Conservation (phyloP, 2,329 filamentous ascomycete species). For the Lasiodiplodia theobromae region DNA sequence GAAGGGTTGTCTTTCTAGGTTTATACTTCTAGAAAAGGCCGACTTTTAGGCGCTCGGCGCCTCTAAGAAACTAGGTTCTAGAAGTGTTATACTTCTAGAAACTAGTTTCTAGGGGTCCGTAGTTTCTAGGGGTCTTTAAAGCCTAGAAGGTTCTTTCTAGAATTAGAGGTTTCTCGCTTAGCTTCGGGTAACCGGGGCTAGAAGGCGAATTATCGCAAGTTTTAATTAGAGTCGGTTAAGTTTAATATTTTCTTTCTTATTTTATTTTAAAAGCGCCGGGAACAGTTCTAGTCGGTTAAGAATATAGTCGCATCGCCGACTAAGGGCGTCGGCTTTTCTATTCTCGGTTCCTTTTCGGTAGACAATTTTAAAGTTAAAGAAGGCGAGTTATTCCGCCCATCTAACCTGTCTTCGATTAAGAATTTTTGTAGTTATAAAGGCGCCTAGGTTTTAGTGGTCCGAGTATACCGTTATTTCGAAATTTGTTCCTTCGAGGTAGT, state of each 20-base stretch:
- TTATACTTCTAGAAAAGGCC: too few relatives aligned
- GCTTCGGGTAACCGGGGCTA: neutral
- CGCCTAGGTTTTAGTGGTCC: conserved; percentile 41
- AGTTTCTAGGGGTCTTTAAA: neutral
- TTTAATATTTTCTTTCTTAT: conserved; percentile 1
- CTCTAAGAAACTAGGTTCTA: too few relatives aligned
- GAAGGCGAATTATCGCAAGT: neutral
- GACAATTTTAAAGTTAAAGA: too few relatives aligned
- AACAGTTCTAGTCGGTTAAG: neutral
- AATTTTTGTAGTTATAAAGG: conserved; percentile 34
- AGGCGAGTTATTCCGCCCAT: too few relatives aligned
- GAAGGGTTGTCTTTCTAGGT: too few relatives aligned
- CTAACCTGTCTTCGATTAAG: too few relatives aligned
- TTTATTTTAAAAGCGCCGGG: neutral
- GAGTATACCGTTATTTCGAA: conserved; percentile 35
- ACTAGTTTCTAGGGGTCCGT: conserved; percentile 14
- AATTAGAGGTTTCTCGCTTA: neutral
- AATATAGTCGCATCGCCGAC: neutral
- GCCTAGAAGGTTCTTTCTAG: neutral
- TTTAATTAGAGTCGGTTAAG: neutral
- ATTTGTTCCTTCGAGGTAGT: conserved; percentile 34
- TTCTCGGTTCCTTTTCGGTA: too few relatives aligned
- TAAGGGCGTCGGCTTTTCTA: too few relatives aligned
- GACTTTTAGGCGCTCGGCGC: too few relatives aligned
- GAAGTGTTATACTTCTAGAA: conserved; percentile 22